Conservation (phyloP, 164 flowering plant species). For the Euptelea pleiosperma region DNA sequence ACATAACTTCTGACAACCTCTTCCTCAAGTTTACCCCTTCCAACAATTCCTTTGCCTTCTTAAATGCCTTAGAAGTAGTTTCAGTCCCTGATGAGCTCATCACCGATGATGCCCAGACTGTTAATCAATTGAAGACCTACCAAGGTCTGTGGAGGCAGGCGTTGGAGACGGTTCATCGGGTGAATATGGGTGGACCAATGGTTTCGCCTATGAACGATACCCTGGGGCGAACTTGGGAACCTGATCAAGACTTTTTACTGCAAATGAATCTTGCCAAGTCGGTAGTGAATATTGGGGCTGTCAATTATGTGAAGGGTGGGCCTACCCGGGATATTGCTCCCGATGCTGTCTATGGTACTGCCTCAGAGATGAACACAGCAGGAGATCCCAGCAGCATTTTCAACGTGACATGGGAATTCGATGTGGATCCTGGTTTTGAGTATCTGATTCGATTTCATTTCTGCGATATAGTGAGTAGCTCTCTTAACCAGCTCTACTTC, state of each 20-base stretch:
- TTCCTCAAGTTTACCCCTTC: slow-evolving; percentile 55
- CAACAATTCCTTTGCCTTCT: slow-evolving; percentile 54
- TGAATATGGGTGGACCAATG: slow-evolving; percentile 78
- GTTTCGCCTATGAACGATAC: slow-evolving; percentile 58
- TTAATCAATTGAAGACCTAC: slow-evolving; percentile 20
- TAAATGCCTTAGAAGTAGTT: slow-evolving; percentile 77
- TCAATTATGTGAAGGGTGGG: slow-evolving; percentile 36
- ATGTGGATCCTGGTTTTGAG: slow-evolving; percentile 52
- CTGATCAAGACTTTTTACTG: slow-evolving; percentile 44
- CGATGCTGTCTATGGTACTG: slow-evolving; percentile 56
- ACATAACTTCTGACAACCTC: slow-evolving; percentile 40
- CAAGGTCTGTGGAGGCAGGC: slow-evolving; percentile 41
- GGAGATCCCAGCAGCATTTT: slow-evolving; percentile 42
- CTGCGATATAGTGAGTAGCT: slow-evolving; percentile 62
- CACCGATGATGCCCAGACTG: slow-evolving; percentile 33
- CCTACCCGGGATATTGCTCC: slow-evolving; percentile 64
- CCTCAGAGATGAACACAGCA: slow-evolving; percentile 39
- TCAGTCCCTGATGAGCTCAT: slow-evolving; percentile 64
- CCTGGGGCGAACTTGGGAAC: slow-evolving; percentile 71
- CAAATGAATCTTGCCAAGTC: slow-evolving; percentile 29
- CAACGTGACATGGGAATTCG: slow-evolving; percentile 74
- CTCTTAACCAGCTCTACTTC: slow-evolving; percentile 48
- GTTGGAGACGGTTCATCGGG: slow-evolving; percentile 57
- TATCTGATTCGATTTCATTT: slow-evolving; percentile 72
- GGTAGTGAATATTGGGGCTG: slow-evolving; percentile 39